Evolutionary conservation across 371 early-diverging fungal species (phyloP), one percentile per base, ranked within the genome.

Genomic region (Mortierella sp.): DNA sequence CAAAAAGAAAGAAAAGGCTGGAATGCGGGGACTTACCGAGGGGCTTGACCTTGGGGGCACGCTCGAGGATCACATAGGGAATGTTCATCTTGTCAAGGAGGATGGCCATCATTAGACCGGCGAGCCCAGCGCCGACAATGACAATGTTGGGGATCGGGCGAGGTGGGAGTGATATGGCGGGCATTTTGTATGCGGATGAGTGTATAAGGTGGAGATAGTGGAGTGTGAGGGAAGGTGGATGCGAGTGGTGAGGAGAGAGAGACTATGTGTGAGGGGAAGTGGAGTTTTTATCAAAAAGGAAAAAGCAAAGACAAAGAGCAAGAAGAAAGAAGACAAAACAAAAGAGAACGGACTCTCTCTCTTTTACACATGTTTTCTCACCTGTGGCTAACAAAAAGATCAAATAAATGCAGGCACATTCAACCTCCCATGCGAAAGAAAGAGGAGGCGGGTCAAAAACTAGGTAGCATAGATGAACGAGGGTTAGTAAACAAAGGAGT

Each of bases 111-210:
- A 75, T 43, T 39, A 75, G 37, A 26, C 76, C 76, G 7, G 52
- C 70, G 6, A 75, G 52, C 44, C 76, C 76, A 14, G 76, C 76
- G 11, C 76, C 76, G 41, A 68, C 75, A 31, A 74, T 74, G 39
- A 74, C 26, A 3, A 74, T 64, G 10, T 41, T n/a, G 2, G 50
- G 37, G 5, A 19, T 8, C 13, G 58, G 58, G 14, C 58, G 73
- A 26, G 67, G 22, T n/a, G 34, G 66, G 44, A 19, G 31, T 26
- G 13, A 9, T 24, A 10, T 31, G 58, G 19, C 19, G 29, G 16
- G 55, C 19, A 31, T 0, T 55, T n/a, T 52, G 52, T 52, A 26
- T 52, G 45, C 14, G 45, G 7, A 3, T 26, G 53, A 29, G 53
- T 1, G 53, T 0, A 55, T 14, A 31, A 11, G 34, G 4, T 16